phyloP scores from a whole-genome alignment of 192 early-diverging fungal genomes.

The Coemansia biformis region DNA sequence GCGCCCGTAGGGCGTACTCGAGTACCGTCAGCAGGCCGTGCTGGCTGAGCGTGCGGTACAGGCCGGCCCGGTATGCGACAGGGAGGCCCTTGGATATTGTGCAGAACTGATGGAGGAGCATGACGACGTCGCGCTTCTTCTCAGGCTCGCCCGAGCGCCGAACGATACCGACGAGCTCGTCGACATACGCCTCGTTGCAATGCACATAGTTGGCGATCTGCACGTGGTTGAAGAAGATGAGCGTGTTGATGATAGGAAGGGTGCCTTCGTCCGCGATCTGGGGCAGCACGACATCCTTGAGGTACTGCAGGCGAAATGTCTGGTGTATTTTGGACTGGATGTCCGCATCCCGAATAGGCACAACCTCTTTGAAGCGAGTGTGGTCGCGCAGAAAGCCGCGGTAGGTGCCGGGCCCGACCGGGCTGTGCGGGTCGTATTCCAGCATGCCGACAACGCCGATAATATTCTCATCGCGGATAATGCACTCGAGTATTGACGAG shows the following conservation, averaged over 20 bases:
- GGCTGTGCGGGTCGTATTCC: slow-evolving; percentile 81
- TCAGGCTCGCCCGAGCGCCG: slow-evolving; percentile 43
- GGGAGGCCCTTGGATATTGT: slow-evolving; percentile 69
- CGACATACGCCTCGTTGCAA: slow-evolving; percentile 62
- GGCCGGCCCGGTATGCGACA: slow-evolving; percentile 50
- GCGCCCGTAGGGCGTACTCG: slow-evolving; percentile 59
- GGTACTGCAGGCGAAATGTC: slow-evolving; percentile 78
- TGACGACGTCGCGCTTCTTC: slow-evolving; percentile 68
- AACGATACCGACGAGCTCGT: slow-evolving; percentile 66
- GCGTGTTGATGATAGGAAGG: slow-evolving; percentile 62
- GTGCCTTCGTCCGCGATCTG: slow-evolving; percentile 73
- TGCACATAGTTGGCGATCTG: slow-evolving; percentile 77
- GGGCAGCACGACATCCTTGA: slow-evolving; percentile 80
- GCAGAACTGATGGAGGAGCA: slow-evolving; percentile 78
- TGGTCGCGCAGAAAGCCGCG: slow-evolving; percentile 62
- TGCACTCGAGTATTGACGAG: slow-evolving; percentile 62
- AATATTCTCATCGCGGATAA: slow-evolving; percentile 75
- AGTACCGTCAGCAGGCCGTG: slow-evolving; percentile 78
- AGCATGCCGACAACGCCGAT: slow-evolving; percentile 70
- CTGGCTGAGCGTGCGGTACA: slow-evolving; percentile 66
- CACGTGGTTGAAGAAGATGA: slow-evolving; percentile 78
- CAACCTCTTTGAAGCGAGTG: slow-evolving; percentile 64
- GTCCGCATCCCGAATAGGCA: slow-evolving; percentile 69
- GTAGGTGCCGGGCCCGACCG: slow-evolving; percentile 65
- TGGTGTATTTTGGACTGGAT: slow-evolving; percentile 78